Percentiles rank a stretch among this genome's conserved stretches.
Evolutionary conservation across 805 yeast species (phyloP).

Genomic region (Lachancea nothofagi): DNA sequence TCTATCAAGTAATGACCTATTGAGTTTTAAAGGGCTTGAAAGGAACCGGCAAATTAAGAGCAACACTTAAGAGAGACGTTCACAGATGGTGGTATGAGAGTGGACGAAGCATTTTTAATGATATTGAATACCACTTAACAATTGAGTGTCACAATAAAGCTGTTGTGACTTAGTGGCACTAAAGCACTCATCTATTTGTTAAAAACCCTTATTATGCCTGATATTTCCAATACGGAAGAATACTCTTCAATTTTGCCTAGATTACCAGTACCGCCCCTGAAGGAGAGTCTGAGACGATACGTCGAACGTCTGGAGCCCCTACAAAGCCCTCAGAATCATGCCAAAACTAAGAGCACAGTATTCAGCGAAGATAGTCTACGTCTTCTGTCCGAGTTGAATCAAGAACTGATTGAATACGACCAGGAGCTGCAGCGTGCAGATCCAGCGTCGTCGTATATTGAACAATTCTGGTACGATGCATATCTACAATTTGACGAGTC

Average conservation of each 20-base stretch:
- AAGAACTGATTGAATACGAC: conserved; percentile 55
- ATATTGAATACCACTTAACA: no score
- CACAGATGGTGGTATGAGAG: no score
- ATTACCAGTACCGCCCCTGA: conserved; percentile 74
- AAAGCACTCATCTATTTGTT: no score
- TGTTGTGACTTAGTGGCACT: no score
- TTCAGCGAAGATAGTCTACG: conserved; percentile 22
- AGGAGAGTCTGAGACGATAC: conserved; percentile 61
- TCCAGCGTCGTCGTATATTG: conserved; percentile 73
- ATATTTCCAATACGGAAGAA: no score
- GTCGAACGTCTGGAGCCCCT: conserved; percentile 66
- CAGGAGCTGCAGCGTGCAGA: conserved; percentile 55
- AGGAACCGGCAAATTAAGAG: no score
- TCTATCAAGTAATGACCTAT: no score
- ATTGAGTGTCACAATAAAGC: no score
- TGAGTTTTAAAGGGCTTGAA: no score
- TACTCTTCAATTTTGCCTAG: conserved; percentile 22
- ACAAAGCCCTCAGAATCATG: conserved; percentile 71
- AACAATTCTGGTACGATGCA: conserved; percentile 92
- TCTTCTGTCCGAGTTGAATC: conserved; percentile 48
- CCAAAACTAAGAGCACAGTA: conserved; percentile 49
- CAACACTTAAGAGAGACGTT: no score
- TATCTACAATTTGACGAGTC: conserved; percentile 83
- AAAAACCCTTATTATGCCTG: no score
- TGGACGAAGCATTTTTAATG: no score